Evolutionary conservation across 768 basidiomycete species (phyloP), one percentile per base, ranked within the genome.

Genomic region (Tricholomella constricta): DNA sequence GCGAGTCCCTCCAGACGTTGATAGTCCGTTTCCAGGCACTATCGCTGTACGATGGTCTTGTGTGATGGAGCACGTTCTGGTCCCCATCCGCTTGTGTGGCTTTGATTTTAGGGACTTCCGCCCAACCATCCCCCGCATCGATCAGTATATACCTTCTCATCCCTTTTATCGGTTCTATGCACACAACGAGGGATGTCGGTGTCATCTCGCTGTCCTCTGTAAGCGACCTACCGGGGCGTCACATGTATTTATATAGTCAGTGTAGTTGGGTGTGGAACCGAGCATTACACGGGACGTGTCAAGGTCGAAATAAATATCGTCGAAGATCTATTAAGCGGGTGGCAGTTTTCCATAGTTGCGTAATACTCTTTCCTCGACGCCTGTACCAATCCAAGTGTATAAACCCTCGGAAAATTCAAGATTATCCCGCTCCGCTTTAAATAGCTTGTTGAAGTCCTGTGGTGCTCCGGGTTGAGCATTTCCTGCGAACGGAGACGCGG

Each of bases 1-100:
- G 34, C 50, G 48, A 31, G 26, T 7, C 20, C 3, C 29, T 15
- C 8, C 6, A 29, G 4, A 19, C 32, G 44, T 25, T n/a, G n/a
- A n/a, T 46, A 47, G 63, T 50, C 31, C 46, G 34, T 56, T 52
- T 42, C 35, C 61, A 97, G 94, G 94, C 95, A 22, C 72, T 98
- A 56, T 97, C 94, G 45, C 75, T 98, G 56, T 98, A 97, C 68
- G 95, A 98, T 61, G 95, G 94, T 29, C 78, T 98, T 57, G 94
- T 96, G 65, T 96, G 83, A 72, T 44, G 11, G 36, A 14, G 23
- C 19, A 45, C 34, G 11, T 17, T 10, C 32, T 27, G 14, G 4
- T 6, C 12, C 11, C n/a, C 25, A 15, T 29, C 42, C 22, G 19
- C 5, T 40, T 2, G 36, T 38, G 36, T 22, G 38, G 17, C 17